These are phyloP conservation scores for Termitomyces sp. DNA, from an alignment of 768 basidiomycete species.

Conservation along the genomic window DNA sequence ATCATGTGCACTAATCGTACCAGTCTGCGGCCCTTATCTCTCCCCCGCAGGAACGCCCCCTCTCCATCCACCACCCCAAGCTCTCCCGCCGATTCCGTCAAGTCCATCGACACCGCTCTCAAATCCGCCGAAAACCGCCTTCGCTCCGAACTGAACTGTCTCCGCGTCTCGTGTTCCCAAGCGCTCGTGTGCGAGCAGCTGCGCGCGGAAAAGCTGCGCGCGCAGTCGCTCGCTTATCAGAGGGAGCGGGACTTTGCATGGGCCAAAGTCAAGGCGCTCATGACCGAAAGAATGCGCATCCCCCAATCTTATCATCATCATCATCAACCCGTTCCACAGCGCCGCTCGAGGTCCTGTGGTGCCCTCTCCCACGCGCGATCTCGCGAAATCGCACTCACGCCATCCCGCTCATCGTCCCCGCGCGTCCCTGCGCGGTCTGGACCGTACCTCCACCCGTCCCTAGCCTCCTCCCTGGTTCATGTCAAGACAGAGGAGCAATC, in stretches of 20 bases:
- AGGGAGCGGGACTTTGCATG: slow-evolving; percentile 28
- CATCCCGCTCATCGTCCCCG: neutral
- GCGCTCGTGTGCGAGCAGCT: slow-evolving; percentile 25
- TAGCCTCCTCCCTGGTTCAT: neutral
- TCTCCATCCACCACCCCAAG: no score
- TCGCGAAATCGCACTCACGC: neutral
- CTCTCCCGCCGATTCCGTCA: neutral
- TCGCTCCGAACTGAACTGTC: slow-evolving; percentile 21
- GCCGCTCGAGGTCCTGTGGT: slow-evolving; percentile 2
- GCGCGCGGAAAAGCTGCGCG: slow-evolving; percentile 23
- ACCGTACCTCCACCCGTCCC: neutral
- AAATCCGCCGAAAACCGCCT: slow-evolving; percentile 22
- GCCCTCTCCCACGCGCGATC: neutral
- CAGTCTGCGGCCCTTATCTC: neutral
- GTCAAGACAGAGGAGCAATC: slow-evolving; percentile 1
- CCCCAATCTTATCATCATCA: no score
- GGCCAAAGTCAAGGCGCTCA: slow-evolving; percentile 22
- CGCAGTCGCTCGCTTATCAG: slow-evolving; percentile 23
- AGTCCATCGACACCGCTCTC: slow-evolving; percentile 24
- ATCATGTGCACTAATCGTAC: neutral
- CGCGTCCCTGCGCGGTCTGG: neutral
- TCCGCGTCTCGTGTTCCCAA: slow-evolving; percentile 24
- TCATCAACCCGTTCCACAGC: neutral
- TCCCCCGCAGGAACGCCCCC: neutral
- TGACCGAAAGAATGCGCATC: slow-evolving; percentile 14